A percentile compares a stretch with the other conserved stretches of the same genome.
These are phyloP conservation scores for Backusella sp. DNA, from an alignment of 192 early-diverging fungal genomes.

Conservation along the genomic window DNA sequence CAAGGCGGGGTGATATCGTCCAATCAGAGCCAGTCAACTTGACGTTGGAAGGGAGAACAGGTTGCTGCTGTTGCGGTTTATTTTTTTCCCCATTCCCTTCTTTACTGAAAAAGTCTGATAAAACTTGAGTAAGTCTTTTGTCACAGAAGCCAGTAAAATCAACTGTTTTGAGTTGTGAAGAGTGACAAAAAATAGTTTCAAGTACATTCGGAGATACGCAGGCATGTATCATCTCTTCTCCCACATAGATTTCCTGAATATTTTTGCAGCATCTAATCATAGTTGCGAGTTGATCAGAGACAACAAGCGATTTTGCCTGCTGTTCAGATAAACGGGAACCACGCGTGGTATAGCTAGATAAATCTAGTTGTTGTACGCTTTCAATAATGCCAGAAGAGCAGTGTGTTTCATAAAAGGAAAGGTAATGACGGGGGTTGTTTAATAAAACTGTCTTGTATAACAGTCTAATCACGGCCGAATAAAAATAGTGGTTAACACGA, in stretches of 20 bases:
- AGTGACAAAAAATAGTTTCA: constrained; percentile 4
- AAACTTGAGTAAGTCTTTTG: neutral
- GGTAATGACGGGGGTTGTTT: constrained; percentile 12
- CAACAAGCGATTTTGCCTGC: constrained; percentile 15
- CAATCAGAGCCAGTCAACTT: neutral
- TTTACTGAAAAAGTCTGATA: constrained; percentile 10
- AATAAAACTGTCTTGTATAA: constrained; percentile 9
- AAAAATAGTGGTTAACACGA: constrained; percentile 8
- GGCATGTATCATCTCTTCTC: constrained; percentile 19
- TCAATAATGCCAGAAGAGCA: neutral
- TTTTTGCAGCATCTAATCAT: constrained; percentile 15
- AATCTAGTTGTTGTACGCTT: constrained; percentile 13
- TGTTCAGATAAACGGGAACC: constrained; percentile 20
- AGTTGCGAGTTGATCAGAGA: constrained; percentile 12
- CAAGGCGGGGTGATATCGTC: neutral
- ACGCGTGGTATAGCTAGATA: constrained; percentile 21
- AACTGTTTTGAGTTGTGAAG: neutral
- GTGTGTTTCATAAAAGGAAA: constrained; percentile 8
- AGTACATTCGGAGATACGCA: constrained; percentile 2
- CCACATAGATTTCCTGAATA: constrained; percentile 10
- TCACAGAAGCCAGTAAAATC: constrained; percentile 22
- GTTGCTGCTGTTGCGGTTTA: neutral
- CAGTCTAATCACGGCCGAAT: neutral
- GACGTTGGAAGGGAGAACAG: neutral
- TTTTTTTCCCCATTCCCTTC: neutral